Evolutionary conservation across 305 asterid species (phyloP).

Genomic region (Solanum chacoense): DNA sequence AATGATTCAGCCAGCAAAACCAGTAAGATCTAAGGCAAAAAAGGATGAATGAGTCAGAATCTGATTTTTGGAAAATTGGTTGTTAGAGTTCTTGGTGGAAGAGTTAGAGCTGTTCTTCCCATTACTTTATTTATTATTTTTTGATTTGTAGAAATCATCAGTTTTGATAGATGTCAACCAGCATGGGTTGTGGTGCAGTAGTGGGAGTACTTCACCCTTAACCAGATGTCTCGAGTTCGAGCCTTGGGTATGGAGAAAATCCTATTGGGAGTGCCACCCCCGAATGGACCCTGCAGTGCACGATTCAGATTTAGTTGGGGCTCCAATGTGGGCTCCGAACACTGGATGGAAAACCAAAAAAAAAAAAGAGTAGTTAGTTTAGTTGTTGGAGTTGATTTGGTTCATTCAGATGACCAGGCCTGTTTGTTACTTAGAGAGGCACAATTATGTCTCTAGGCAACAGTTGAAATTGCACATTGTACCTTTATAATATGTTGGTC

Average conservation of each 20-base stretch:
- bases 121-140: not conserved
- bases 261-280: no score
- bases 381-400: not conserved
- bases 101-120: not conserved
- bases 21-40: constrained; percentile 49
- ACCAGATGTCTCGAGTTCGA: no score
- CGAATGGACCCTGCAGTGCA: no score
- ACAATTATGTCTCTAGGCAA: not conserved
- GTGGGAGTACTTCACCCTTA: no score
- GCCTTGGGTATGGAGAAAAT: no score
- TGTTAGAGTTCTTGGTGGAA: not conserved
- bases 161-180: not conserved
- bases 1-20: constrained; percentile 59
- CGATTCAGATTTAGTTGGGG: no score
- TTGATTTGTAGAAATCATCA: not conserved
- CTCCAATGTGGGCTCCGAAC: no score
- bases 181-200: no score
- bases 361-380: not conserved
- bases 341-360: no score
- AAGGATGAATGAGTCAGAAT: constrained; percentile 52
- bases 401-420: not conserved
- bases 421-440: not conserved
- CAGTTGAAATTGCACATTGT: not conserved
- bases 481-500: not conserved
- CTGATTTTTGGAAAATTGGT: not conserved